These are phyloP conservation scores for Eucalyptus shirleyi DNA, from an alignment of 345 rosid species.

Conservation along the genomic window DNA sequence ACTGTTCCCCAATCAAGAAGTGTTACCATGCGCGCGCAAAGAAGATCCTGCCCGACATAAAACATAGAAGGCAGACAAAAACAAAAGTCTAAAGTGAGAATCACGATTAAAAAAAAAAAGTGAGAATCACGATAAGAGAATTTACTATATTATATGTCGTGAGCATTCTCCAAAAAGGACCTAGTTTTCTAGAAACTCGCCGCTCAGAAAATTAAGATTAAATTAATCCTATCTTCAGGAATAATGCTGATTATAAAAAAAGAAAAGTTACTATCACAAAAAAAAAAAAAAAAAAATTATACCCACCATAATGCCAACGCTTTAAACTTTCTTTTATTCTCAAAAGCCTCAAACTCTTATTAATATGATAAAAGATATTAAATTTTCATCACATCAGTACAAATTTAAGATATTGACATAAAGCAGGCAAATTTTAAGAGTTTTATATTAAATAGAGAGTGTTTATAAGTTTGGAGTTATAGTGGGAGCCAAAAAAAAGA, in stretches of 20 bases:
- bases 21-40: rapidly evolving
- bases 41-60: rapidly evolving
- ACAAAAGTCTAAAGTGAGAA: not conserved
- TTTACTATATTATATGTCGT: no score
- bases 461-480: not conserved
- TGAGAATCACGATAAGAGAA: not conserved
- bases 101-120: not conserved
- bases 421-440: not conserved
- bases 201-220: not conserved
- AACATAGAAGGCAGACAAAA: not conserved
- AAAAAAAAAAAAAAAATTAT: not conserved
- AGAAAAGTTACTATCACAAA: not conserved
- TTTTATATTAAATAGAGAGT: not conserved
- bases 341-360: not conserved
- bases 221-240: not conserved
- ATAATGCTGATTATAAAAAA: not conserved
- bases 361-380: not conserved
- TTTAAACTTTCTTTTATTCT: rapidly evolving
- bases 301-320: rapidly evolving
- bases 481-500: not conserved
- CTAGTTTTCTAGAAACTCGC: not conserved
- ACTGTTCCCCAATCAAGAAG: rapidly evolving
- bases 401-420: not conserved
- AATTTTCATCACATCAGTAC: not conserved
- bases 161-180: not conserved